Conservation (phyloP, 192 early-diverging fungal genomes). For the Haplosporangium gracile region DNA sequence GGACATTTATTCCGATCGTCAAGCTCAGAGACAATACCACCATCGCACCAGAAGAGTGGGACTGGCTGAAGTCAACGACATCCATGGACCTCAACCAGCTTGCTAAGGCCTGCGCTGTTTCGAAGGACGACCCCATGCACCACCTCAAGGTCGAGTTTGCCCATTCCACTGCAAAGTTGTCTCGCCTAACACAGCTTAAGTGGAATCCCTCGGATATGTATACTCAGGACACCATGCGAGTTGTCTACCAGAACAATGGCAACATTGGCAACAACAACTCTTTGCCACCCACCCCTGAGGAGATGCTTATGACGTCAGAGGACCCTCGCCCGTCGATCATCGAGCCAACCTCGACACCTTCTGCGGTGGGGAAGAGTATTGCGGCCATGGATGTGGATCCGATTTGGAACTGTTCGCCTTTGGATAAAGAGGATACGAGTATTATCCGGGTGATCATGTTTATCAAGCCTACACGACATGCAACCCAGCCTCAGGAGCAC, state of each 20-base stretch:
- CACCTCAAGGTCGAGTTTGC: constrained; percentile 51
- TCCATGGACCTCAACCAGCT: constrained; percentile 22
- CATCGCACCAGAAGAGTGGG: constrained; percentile 54
- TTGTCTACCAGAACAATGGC: constrained; percentile 13
- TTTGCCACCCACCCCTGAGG: neutral
- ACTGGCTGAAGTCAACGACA: constrained; percentile 57
- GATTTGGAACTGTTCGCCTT: constrained; percentile 9
- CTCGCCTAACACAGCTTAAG: constrained; percentile 38
- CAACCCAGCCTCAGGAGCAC: constrained; percentile 31
- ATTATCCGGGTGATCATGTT: constrained; percentile 56
- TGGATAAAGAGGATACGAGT: neutral
- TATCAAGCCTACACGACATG: constrained; percentile 55
- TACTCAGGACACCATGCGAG: constrained; percentile 37
- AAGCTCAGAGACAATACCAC: constrained; percentile 54
- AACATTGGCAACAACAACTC: neutral
- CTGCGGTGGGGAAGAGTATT: constrained; percentile 4
- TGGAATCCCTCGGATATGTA: constrained; percentile 52
- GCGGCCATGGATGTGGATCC: constrained; percentile 44
- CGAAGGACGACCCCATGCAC: constrained; percentile 51
- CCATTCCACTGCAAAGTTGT: constrained; percentile 31
- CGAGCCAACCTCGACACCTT: neutral
- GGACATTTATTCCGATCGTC: constrained; percentile 60
- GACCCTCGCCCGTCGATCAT: neutral
- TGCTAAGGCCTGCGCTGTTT: constrained; percentile 25
- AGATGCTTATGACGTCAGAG: neutral